A percentile compares a stretch with the other conserved stretches of the same genome.
Conservation (phyloP, 2,329 filamentous ascomycete genomes). For the Sclerotinia minor region DNA sequence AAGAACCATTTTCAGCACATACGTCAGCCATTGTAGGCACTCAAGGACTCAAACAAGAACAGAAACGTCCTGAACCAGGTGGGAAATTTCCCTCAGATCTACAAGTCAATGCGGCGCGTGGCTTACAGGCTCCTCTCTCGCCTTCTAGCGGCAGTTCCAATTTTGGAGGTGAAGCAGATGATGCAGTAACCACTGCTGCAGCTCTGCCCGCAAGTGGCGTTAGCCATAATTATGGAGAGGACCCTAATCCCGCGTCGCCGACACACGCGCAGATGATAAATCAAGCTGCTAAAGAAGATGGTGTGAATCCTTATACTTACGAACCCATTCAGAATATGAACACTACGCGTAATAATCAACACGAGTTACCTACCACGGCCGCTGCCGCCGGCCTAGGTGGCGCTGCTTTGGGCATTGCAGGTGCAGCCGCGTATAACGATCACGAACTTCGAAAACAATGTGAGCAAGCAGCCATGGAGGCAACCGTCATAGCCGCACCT, state of each 20-base stretch:
- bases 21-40: constrained; percentile 54
- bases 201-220: constrained; percentile 39
- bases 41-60: constrained; percentile 53
- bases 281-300: constrained; percentile 54
- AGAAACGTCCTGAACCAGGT: constrained; percentile 81
- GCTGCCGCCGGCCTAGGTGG: constrained; percentile 33
- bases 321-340: constrained; percentile 35
- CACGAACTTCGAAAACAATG: constrained; percentile 26
- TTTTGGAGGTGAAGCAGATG: constrained; percentile 45
- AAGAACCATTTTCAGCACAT: constrained; percentile 60
- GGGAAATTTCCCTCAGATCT: constrained; percentile 96
- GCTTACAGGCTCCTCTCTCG: constrained; percentile 76
- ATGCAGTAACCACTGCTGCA: constrained; percentile 61
- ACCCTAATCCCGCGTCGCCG: constrained; percentile 46
- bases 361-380: constrained; percentile 24
- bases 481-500: constrained; percentile 34
- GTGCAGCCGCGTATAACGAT: constrained; percentile 30
- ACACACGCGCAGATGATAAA: constrained; percentile 53
- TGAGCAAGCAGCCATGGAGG: constrained; percentile 29
- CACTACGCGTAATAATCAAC: constrained; percentile 18
- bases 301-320: constrained; percentile 57
- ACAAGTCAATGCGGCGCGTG: constrained; percentile 73
- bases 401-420: constrained; percentile 28
- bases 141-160: constrained; percentile 80
- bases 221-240: constrained; percentile 37